phyloP scores from a whole-genome alignment of 345 rosid species.

The Brassica rapa region DNA sequence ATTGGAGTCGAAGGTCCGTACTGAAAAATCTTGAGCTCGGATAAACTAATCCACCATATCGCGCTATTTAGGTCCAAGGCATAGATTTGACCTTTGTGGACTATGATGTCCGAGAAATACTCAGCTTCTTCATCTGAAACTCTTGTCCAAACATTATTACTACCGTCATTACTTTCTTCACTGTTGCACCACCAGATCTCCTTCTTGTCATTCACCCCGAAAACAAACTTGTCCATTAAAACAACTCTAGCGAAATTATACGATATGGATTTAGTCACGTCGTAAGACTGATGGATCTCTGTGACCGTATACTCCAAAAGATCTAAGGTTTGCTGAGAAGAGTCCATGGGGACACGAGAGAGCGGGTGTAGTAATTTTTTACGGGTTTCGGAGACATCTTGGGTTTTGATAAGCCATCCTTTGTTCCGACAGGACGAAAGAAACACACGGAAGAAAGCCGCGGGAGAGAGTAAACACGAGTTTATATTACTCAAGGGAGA shows the following conservation, averaged over 20 bases:
- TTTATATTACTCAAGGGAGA: background rate
- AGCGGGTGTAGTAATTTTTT: slow-evolving; percentile 9
- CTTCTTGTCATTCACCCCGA: background rate
- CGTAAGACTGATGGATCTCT: slow-evolving; percentile 22
- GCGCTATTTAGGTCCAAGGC: slow-evolving; percentile 18
- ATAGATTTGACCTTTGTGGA: slow-evolving; percentile 18
- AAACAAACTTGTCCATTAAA: background rate
- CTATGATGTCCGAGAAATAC: slow-evolving; percentile 7
- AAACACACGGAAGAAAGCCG: slow-evolving; percentile 22
- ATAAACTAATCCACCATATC: slow-evolving; percentile 35
- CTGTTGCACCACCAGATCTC: slow-evolving; percentile 26
- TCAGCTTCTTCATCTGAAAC: slow-evolving; percentile 6
- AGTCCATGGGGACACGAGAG: background rate
- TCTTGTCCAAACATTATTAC: slow-evolving; percentile 1
- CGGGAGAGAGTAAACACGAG: background rate
- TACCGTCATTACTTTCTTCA: background rate
- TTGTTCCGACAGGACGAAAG: background rate
- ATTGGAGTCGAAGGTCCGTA: slow-evolving; percentile 20
- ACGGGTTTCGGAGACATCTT: background rate
- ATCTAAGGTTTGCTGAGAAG: slow-evolving; percentile 9
- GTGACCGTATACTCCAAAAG: slow-evolving; percentile 23
- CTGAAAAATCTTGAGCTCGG: slow-evolving; percentile 19
- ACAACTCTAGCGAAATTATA: slow-evolving; percentile 12
- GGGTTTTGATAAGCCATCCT: slow-evolving; percentile 39
- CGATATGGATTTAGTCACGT: background rate